Percentiles rank a stretch among this genome's conserved stretches.
phyloP scores from a whole-genome alignment of 208 protist species.

The Tritrichomonas musculus region DNA sequence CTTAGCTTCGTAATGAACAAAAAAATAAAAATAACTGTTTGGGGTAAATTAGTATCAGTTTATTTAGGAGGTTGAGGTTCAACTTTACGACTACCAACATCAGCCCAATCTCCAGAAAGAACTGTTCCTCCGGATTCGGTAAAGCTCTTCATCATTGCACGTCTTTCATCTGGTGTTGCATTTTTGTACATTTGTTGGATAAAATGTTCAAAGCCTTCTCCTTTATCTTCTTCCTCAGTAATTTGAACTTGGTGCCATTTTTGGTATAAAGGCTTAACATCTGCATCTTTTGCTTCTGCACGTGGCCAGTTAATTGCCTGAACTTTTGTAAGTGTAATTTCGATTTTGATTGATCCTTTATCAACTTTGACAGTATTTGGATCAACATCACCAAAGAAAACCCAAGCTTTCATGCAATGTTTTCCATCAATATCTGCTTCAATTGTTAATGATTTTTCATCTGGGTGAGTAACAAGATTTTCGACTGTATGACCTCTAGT shows the following conservation, averaged over 20 bases:
- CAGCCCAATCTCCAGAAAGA: constrained; percentile 62
- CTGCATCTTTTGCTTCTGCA: neutral
- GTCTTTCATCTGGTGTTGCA: constrained; percentile 52
- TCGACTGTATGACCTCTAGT: neutral
- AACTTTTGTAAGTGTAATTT: neutral
- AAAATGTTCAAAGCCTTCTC: constrained; percentile 37
- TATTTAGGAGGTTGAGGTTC: constrained; percentile 36
- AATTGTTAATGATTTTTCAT: neutral
- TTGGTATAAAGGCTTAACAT: neutral
- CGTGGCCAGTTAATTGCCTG: neutral
- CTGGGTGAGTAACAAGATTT: neutral
- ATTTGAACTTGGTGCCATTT: neutral
- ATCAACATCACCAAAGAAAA: neutral
- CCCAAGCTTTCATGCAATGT: neutral
- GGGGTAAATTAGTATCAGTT: neutral
- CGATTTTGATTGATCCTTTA: neutral
- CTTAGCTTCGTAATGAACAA: too few species aligned
- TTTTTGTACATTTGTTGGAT: constrained; percentile 58
- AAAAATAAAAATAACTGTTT: too few species aligned
- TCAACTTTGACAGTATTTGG: neutral
- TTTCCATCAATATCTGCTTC: neutral
- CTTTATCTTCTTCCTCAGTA: neutral
- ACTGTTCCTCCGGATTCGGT: constrained; percentile 57
- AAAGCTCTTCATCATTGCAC: constrained; percentile 65
- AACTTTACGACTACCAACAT: constrained; percentile 55